phyloP scores from a whole-genome alignment of 2,329 filamentous ascomycete species.

The Phoma herbarum region DNA sequence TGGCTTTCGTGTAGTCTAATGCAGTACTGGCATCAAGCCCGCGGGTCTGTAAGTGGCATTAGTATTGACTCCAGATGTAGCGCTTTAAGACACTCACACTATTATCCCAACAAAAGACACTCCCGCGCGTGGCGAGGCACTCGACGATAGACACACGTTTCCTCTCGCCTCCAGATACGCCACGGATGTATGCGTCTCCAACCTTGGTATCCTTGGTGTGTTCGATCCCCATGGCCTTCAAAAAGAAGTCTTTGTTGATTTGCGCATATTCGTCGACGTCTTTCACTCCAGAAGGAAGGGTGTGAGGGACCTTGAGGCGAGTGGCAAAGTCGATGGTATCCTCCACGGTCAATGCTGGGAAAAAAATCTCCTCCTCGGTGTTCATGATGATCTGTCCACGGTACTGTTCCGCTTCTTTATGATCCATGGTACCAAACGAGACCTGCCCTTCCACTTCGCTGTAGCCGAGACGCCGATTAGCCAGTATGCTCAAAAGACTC shows the following conservation, averaged over 20 bases:
- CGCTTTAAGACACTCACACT: background rate
- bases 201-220: background rate
- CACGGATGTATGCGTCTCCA: background rate
- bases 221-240: background rate
- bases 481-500: background rate
- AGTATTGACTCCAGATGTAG: background rate
- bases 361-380: background rate
- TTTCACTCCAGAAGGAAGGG: background rate
- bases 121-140: background rate
- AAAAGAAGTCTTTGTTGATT: background rate
- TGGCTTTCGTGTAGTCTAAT: background rate
- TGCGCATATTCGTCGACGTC: background rate
- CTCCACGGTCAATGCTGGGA: background rate
- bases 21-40: background rate
- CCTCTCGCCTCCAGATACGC: background rate
- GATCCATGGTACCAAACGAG: background rate
- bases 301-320: background rate
- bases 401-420: background rate
- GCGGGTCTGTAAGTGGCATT: background rate
- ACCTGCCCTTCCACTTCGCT: background rate
- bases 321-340: background rate
- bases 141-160: background rate
- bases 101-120: background rate
- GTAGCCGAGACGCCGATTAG: background rate
- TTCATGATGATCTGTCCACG: background rate